Conservation (phyloP, 129 eudicot species). For the Scalesia atractyloides region DNA sequence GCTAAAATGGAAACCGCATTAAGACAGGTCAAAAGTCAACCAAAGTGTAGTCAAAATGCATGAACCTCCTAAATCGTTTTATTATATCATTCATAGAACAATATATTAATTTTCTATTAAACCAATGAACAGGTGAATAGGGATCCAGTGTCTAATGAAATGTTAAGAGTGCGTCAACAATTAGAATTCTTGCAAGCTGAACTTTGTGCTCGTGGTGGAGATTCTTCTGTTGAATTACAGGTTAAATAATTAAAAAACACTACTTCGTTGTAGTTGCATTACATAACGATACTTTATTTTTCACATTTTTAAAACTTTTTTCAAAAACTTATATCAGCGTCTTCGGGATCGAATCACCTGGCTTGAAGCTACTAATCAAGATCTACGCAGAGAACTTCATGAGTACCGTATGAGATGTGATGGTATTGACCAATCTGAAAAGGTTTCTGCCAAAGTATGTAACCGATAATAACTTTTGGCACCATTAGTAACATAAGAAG, state of each 20-base stretch:
- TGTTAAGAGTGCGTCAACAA: constrained; percentile 98
- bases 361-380: constrained; percentile 95
- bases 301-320: constrained; percentile 5
- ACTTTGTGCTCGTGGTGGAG: constrained; percentile 94
- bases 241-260: constrained; percentile 25
- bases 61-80: not conserved
- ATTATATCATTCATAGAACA: not conserved
- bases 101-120: not conserved
- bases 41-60: not conserved
- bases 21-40: not conserved
- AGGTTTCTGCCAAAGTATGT: constrained; percentile 49
- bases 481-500: not conserved
- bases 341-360: constrained; percentile 81
- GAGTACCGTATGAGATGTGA: constrained; percentile 56
- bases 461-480: constrained; percentile 6
- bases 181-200: constrained; percentile 95
- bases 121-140: constrained; percentile 68
- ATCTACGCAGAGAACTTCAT: constrained; percentile 79
- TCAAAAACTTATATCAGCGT: constrained; percentile 41
- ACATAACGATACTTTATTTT: not conserved
- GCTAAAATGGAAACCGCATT: not conserved
- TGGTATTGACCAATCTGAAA: constrained; percentile 50
- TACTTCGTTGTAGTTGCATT: not conserved
- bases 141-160: constrained; percentile 94
- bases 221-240: constrained; percentile 83